Conservation (phyloP, 805 yeast genomes). For the Hanseniaspora valbyensis region DNA sequence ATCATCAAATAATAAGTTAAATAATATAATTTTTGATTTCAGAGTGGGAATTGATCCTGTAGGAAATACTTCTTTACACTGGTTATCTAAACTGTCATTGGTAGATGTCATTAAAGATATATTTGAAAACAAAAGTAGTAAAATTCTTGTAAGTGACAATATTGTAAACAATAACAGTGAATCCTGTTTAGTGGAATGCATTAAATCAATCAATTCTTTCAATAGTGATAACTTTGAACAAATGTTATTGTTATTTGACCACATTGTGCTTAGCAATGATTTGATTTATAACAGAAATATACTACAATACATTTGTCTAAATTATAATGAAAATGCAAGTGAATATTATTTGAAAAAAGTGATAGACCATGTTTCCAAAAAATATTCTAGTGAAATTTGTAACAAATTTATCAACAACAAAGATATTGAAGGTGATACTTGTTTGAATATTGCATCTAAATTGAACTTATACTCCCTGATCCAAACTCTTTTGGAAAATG, state of each 20-base stretch:
- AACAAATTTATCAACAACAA: constrained; percentile 71
- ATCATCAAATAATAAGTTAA: constrained; percentile 20
- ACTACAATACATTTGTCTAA: constrained; percentile 73
- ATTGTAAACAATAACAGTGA: constrained; percentile 65
- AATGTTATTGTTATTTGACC: constrained; percentile 41
- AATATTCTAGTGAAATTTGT: constrained; percentile 27
- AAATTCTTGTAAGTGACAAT: constrained; percentile 38
- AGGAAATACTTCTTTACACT: constrained; percentile 88
- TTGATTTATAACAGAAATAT: constrained; percentile 53
- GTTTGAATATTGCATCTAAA: constrained; percentile 83
- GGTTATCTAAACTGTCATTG: constrained; percentile 90
- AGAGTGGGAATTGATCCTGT: constrained; percentile 86
- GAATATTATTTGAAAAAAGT: constrained; percentile 62
- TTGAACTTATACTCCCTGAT: constrained; percentile 73
- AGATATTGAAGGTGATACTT: constrained; percentile 90
- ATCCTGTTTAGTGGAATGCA: constrained; percentile 8
- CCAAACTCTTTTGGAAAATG: constrained; percentile 70
- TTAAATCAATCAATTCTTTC: constrained; percentile 11
- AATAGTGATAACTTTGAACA: constrained; percentile 55
- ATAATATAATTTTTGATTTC: constrained; percentile 36
- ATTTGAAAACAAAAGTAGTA: constrained; percentile 46
- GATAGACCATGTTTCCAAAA: constrained; percentile 62
- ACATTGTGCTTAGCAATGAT: constrained; percentile 60
- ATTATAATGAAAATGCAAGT: constrained; percentile 67
- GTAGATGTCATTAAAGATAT: constrained; percentile 56